Base-by-base conservation (phyloP, 345 rosid genomes). In the Arabidopsis arenosa region DNA sequence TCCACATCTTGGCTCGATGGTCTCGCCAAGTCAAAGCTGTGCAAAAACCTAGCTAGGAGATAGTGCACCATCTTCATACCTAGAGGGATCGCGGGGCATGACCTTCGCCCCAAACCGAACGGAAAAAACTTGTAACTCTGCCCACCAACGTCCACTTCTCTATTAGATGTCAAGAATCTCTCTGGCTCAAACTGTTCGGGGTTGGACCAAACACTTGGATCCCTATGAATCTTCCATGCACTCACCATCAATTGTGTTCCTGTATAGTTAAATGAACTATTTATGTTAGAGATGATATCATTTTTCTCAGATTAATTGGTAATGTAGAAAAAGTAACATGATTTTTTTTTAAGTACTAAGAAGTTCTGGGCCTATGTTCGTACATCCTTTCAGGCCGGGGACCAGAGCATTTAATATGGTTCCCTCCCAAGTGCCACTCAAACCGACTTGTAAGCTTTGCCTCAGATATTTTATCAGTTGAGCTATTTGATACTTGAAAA, bases 41-140 rank as follows among this genome's bases (percentile, higher is more conserved):
- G 87, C 53, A 85, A 61, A 43, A 83, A 70, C 36, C 81, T 80
- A 2, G 85, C 90, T 10, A 84, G 49, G 6, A 74, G 15, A 49
- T 81, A 73, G 6, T 81, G 84, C 49, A 78, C 75, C 73, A 81
- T 32, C 69, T 48, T 56, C 56, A 80, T 74, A 5, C 74, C 85
- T 3, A 86, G 67, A 5, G 62, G 70, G 30, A 66, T 41, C 7
- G 80, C 84, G 0, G 86, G 81, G 12, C 90, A 86, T 0, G 81
- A 54, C 45, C 79, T 70, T 61, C 84, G 74, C 41, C 86, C 84
- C 0, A 73, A 36, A 1, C 85, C 82, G n/a, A 84, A 86, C 0
- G 86, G 73, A 9, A 81, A 21, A 9, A 83, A 53, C 54, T 84
- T 85, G 36, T 73, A 80, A 43, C 68, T 56, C 66, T 80, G 82